These are phyloP conservation scores for Crucihimalaya himalaica DNA, from an alignment of 345 rosid genomes.

Conservation along the genomic window DNA sequence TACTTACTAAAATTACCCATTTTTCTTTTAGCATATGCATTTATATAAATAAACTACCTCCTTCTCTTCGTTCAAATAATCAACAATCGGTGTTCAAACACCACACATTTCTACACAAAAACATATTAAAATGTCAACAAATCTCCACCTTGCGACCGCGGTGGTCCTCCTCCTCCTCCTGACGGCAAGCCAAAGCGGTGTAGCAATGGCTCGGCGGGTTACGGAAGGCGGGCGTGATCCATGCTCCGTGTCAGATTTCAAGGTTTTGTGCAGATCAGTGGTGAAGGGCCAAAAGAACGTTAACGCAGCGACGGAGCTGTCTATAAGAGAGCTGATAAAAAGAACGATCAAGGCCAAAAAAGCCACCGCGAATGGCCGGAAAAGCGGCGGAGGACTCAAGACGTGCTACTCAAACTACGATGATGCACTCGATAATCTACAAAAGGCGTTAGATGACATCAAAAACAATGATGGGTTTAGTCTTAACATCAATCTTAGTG, in stretches of 20 bases:
- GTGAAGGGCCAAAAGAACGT: slow-evolving; percentile 36
- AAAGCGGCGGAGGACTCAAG: background rate
- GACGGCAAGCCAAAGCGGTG: background rate
- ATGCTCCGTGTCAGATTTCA: slow-evolving; percentile 34
- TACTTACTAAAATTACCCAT: slow-evolving; percentile 21
- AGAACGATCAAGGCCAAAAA: slow-evolving; percentile 11
- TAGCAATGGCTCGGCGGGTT: background rate
- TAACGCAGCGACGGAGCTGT: slow-evolving; percentile 36
- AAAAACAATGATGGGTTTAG: slow-evolving; percentile 36
- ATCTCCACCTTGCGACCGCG: slow-evolving; percentile 21
- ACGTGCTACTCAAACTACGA: slow-evolving; percentile 32
- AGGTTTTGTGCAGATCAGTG: slow-evolving; percentile 34
- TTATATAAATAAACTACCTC: slow-evolving; percentile 20
- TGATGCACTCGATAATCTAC: slow-evolving; percentile 29
- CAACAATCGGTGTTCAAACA: slow-evolving; percentile 26
- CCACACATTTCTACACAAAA: background rate
- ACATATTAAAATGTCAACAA: background rate
- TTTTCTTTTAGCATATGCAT: slow-evolving; percentile 12
- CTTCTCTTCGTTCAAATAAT: slow-evolving; percentile 29
- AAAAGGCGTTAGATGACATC: slow-evolving; percentile 27
- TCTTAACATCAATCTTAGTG: slow-evolving; percentile 40
- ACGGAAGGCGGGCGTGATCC: slow-evolving; percentile 2
- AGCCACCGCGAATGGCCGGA: background rate
- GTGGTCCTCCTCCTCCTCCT: slow-evolving; percentile 26
- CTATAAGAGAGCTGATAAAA: slow-evolving; percentile 33